Evolutionary conservation across 257 asterid species (phyloP), one percentile per base, ranked within the genome.

Genomic region (Penstemon eatonii): DNA sequence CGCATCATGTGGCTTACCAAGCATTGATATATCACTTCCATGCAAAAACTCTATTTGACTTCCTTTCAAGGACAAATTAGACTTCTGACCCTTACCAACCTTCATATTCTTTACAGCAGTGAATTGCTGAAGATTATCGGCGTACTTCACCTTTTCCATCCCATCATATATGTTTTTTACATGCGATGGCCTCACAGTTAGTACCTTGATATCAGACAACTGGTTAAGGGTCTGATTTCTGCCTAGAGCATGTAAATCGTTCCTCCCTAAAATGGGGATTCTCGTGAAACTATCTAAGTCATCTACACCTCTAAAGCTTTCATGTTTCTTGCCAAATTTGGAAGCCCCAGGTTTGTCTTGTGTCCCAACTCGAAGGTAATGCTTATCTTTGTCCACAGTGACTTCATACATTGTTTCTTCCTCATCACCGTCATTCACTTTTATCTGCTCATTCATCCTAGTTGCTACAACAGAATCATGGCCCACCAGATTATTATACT

Each of bases 171-270:
- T 56, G 69, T 75, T 73, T 80, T 90, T 84, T 9, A 77, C 71
- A 67, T 70, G 81, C 59, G 85, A 69, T 55, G 96, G 88, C 73
- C 85, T 91, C 47, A 96, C 74, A 68, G 95, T 88, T 70, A 85
- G 71, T 54, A 87, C 89, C 81, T 70, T 85, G 77, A 85, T 91
- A 76, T 90, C 96, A 42, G 97, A 91, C 79, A 91, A 81, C 78
- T 85, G 89, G 71, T 89, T 89, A 69, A 89, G 83, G 68, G 81
- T 69, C 76, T 78, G 89, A 77, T 86, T 89, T 84, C 87, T 83
- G 55, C 95, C 87, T 72, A 76, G 72, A 68, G 80, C 78, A 78
- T 79, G 80, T 44, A 78, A 65, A 52, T 78, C 88, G 66, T 76
- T 79, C 82, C 79, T 86, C 10, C 66, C 76, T n/a, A 86, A 63